phyloP scores from a whole-genome alignment of 768 basidiomycete genomes.

The Boletus insuetus region DNA sequence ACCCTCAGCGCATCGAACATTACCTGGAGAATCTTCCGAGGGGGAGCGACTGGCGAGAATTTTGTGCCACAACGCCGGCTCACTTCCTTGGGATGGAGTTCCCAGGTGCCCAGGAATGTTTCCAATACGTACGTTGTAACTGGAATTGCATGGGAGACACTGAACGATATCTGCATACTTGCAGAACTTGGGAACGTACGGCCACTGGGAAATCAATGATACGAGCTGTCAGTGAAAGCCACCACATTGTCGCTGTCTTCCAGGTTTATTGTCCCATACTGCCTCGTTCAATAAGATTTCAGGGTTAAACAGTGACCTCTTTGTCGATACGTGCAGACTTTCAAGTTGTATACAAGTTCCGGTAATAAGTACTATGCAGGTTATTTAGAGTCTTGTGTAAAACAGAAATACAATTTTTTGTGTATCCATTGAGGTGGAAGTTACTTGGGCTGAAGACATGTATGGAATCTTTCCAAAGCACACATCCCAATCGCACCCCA shows the following conservation, averaged over 20 bases:
- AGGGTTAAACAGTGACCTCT: no score
- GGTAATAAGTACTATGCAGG: no score
- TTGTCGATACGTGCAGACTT: no score
- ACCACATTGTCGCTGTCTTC: no score
- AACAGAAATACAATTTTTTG: no score
- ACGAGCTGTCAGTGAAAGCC: conserved; percentile 1
- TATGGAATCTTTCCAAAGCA: not conserved
- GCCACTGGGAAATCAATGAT: conserved; percentile 26
- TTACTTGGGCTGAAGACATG: accelerated
- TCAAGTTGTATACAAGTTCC: no score
- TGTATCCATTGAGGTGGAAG: not conserved
- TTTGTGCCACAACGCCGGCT: conserved; percentile 33
- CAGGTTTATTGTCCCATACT: no score
- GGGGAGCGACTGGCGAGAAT: conserved; percentile 29
- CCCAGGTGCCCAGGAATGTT: conserved; percentile 21
- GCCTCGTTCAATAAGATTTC: no score
- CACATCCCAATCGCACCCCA: not conserved
- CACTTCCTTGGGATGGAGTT: conserved; percentile 26
- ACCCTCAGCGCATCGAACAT: conserved; percentile 27
- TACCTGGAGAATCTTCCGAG: conserved; percentile 27
- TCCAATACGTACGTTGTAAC: conserved; percentile 15
- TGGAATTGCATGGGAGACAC: not conserved
- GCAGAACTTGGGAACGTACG: conserved; percentile 21
- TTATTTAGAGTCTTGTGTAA: no score
- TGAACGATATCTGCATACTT: not conserved